Conservation (phyloP, 148 eudicot genomes). For the Rhododendron mucronatum region DNA sequence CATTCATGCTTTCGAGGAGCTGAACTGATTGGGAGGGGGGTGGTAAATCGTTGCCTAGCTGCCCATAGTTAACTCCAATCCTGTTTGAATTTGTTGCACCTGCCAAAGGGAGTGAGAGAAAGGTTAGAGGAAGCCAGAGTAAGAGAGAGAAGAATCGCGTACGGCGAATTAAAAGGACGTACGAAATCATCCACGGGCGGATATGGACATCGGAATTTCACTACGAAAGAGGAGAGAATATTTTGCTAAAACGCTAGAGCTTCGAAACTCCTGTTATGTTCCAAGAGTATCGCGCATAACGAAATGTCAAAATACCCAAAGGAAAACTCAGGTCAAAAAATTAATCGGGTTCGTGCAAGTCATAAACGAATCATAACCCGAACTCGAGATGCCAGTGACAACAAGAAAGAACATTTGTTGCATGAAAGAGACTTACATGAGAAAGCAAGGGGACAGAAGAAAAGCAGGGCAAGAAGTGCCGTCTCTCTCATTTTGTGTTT, state of each 20-base stretch:
- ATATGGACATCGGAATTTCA: too few species aligned
- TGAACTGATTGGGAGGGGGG: slow-evolving; percentile 53
- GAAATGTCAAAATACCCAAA: too few species aligned
- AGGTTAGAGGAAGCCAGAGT: not conserved
- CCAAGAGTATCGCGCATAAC: too few species aligned
- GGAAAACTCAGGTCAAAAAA: too few species aligned
- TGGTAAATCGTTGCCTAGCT: slow-evolving; percentile 52
- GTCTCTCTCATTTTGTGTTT: not conserved
- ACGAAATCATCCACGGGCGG: not conserved
- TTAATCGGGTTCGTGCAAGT: too few species aligned
- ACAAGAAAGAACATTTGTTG: not conserved
- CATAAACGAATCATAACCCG: too few species aligned
- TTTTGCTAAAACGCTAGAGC: too few species aligned
- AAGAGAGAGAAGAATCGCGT: not conserved
- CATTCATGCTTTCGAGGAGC: slow-evolving; percentile 44
- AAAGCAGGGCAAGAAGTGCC: slow-evolving; percentile 7
- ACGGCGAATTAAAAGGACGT: not conserved
- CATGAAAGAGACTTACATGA: slow-evolving; percentile 14
- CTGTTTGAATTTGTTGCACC: slow-evolving; percentile 12
- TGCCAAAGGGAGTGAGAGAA: not conserved
- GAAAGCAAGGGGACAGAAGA: slow-evolving; percentile 13
- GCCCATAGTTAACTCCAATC: slow-evolving; percentile 77
- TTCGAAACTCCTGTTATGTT: too few species aligned
- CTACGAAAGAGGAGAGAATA: too few species aligned
- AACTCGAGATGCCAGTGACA: not conserved